Evolutionary conservation across 768 basidiomycete species (phyloP), one percentile per base, ranked within the genome.

Genomic region (Termitomyces sp.): DNA sequence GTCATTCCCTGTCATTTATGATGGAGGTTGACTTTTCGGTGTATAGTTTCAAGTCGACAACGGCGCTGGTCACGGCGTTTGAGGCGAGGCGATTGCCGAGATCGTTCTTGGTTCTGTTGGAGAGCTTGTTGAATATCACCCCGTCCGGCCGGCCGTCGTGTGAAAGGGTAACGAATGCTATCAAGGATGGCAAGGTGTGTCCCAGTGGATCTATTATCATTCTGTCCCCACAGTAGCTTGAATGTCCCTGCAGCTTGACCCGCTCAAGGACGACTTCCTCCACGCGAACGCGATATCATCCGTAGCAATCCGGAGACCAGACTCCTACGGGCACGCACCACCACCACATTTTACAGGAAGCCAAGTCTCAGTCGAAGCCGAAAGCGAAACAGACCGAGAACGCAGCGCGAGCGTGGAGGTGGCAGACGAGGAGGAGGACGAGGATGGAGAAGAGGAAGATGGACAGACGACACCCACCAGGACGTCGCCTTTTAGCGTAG

Each of bases 131-230:
- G 58, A 81, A 86, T 59, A 77, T 86, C 34, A 71, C 70, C 3
- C 86, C 93, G 0, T 68, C 73, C 3, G 70, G 69, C n/a, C 79
- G 94, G 52, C 90, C 91, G 8, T 82, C 85, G 0, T 86, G 86
- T 47, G 90, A 93, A 61, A 80, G 86, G 50, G 87, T 95, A 14
- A 69, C 79, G n/a, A 70, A 68, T 27, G 92, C 87, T 1, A 79
- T 95, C 55, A 77, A 81, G 34, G 85, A 89, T 37, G 86, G 92
- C 51, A 83, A 80, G 76, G 91, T 93, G 62, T n/a, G 84, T 78
- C 27, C n/a, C 52, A 1, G 9, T 30, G 14, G 7, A 30, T 30
- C 20, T 26, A 24, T 6, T 40, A 24, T n/a, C 20, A 39, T 20
- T 43, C 20, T 45, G n/a, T 30, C 30, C n/a, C 20, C 10, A 0